phyloP scores from a whole-genome alignment of 768 basidiomycete genomes.

The Tubosaeta sp. region DNA sequence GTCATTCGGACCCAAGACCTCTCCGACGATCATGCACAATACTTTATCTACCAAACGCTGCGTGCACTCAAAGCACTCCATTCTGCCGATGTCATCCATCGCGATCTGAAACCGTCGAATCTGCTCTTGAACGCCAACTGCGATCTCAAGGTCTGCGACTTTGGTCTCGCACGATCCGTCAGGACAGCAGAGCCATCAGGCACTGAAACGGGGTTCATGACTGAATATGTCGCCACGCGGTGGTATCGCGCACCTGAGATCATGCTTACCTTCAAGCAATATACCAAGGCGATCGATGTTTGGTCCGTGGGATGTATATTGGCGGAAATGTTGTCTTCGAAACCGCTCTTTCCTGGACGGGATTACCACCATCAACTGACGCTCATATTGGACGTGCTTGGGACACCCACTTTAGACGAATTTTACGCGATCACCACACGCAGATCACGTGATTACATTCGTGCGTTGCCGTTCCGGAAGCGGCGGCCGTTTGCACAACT shows the following conservation, averaged over 20 bases:
- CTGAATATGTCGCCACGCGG: conserved; percentile 95
- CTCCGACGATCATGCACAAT: conserved; percentile 92
- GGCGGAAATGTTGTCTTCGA: conserved; percentile 96
- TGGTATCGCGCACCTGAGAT: conserved; percentile 99
- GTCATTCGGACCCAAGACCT: conserved; percentile 94
- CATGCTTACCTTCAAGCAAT: conserved; percentile 99
- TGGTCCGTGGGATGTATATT: conserved; percentile 88
- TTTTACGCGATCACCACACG: conserved; percentile 95
- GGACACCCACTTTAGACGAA: conserved; percentile 95
- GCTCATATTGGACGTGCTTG: conserved; percentile 93
- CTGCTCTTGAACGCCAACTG: conserved; percentile 97
- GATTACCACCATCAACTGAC: conserved; percentile 96
- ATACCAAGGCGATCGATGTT: conserved; percentile 92
- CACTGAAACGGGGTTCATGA: conserved; percentile 88
- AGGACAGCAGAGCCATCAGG: conserved; percentile 82
- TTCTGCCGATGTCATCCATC: conserved; percentile 93
- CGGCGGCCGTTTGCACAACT: conserved; percentile 74
- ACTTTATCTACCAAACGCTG: conserved; percentile 91
- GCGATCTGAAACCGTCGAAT: conserved; percentile 97
- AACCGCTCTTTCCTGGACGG: conserved; percentile 94
- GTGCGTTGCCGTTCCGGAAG: conserved; percentile 91
- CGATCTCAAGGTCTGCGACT: conserved; percentile 93
- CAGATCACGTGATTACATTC: conserved; percentile 91
- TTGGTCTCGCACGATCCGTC: conserved; percentile 89
- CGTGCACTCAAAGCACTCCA: conserved; percentile 95